Evolutionary conservation across 2,329 filamentous ascomycete genomes (phyloP).

Genomic region (Cladorrhinum sp.): DNA sequence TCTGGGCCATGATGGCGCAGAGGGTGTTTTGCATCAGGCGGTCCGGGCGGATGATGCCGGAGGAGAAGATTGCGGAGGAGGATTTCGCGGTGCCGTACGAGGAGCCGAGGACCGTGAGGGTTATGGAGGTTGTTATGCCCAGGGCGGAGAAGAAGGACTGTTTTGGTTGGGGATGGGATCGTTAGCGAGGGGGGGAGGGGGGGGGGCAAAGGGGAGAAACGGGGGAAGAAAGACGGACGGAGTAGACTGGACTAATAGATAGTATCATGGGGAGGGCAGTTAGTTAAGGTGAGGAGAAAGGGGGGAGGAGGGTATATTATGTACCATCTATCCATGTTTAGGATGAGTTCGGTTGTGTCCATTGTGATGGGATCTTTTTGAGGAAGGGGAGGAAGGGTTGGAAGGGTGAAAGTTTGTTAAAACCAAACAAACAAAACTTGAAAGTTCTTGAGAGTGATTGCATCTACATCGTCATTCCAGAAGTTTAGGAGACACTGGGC

Average conservation of each 20-base stretch:
- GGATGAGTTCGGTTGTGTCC: constrained; percentile 30
- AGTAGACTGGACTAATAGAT: constrained; percentile 47
- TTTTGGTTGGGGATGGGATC: not conserved
- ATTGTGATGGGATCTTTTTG: not conserved
- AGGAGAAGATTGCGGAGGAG: constrained; percentile 94
- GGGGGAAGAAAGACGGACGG: constrained; percentile 36
- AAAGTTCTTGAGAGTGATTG: too few relatives aligned
- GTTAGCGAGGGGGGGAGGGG: not conserved
- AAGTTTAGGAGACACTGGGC: too few relatives aligned
- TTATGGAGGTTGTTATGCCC: constrained; percentile 70
- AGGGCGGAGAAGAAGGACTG: constrained; percentile 91
- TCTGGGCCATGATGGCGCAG: constrained; percentile 99
- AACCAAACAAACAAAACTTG: too few relatives aligned
- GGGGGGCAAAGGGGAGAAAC: not conserved
- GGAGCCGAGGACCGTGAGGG: constrained; percentile 62
- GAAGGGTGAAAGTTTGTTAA: too few relatives aligned
- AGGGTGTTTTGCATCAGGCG: constrained; percentile 53
- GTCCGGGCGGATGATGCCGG: constrained; percentile 96
- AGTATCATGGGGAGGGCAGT: too few relatives aligned
- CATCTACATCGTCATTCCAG: too few relatives aligned
- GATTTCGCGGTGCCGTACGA: constrained; percentile 99
- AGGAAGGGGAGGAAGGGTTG: not conserved
- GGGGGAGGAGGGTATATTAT: not conserved
- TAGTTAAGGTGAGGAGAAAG: not conserved
- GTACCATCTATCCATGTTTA: constrained; percentile 39